phyloP scores from a whole-genome alignment of 1,139 yeast genomes.

The Nadsonia starkeyi-henricii region DNA sequence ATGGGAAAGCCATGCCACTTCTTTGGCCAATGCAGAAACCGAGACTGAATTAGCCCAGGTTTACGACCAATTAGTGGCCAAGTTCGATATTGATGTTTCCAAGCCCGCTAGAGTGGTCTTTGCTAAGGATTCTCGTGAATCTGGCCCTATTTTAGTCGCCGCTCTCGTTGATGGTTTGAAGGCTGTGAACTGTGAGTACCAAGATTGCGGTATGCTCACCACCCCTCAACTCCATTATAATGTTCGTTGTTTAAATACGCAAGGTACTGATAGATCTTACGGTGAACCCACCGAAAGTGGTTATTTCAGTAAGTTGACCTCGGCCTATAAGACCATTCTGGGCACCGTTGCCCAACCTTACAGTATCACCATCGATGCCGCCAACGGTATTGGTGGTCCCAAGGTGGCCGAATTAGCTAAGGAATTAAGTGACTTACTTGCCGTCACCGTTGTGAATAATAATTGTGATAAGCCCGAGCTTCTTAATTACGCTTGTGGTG shows the following conservation, averaged over 20 bases:
- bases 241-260: conserved; percentile 57
- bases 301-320: conserved; percentile 52
- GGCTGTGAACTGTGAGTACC: conserved; percentile 31
- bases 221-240: conserved; percentile 93
- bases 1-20: conserved; percentile 80
- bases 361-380: conserved; percentile 62
- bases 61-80: conserved; percentile 21
- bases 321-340: conserved; percentile 29
- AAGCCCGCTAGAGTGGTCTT: conserved; percentile 33
- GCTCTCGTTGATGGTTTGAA: conserved; percentile 59
- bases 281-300: conserved; percentile 57
- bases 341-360: conserved; percentile 22
- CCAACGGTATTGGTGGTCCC: conserved; percentile 93
- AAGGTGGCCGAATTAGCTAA: conserved; percentile 39
- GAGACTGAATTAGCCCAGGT: conserved; percentile 24
- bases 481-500: conserved; percentile 79
- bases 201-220: conserved; percentile 60
- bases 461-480: conserved; percentile 39
- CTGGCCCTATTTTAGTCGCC: conserved; percentile 52
- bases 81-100: conserved; percentile 31
- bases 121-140: conserved; percentile 45
- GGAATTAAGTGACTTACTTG: conserved; percentile 29
- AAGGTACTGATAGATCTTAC: conserved; percentile 29
- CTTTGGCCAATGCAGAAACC: conserved; percentile 53
- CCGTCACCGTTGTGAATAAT: conserved; percentile 43